Evolutionary conservation across 2,329 filamentous ascomycete genomes (phyloP).

Genomic region (Ascochyta fabae): DNA sequence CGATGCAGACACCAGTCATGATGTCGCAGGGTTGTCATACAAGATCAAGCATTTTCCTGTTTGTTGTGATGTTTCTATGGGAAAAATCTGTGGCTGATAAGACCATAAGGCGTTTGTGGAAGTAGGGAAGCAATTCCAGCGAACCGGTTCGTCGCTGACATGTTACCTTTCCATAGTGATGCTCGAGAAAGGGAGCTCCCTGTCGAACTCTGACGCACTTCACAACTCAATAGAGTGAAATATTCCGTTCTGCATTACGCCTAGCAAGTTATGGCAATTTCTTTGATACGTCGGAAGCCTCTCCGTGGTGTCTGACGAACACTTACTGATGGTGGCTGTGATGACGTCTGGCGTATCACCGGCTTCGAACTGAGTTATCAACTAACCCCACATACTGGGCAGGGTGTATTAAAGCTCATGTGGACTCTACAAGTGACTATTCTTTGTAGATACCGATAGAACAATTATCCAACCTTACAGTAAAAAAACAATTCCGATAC

Average conservation of each 20-base stretch:
- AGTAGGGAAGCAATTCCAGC: too few relatives aligned
- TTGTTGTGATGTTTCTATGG: too few relatives aligned
- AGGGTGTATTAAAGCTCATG: neutral
- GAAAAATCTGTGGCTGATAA: too few relatives aligned
- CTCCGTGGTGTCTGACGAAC: neutral
- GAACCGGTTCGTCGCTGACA: too few relatives aligned
- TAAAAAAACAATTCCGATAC: neutral
- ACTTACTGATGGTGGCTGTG: neutral
- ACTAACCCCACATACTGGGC: neutral
- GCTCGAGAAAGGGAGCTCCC: neutral
- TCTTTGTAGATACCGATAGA: neutral
- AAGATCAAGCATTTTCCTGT: neutral
- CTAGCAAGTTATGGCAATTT: neutral
- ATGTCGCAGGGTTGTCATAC: neutral
- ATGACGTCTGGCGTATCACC: slow-evolving; percentile 5
- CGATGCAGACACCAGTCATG: neutral
- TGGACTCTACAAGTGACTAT: neutral
- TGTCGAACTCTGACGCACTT: neutral
- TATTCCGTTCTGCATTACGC: neutral
- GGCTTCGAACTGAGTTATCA: neutral
- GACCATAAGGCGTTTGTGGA: too few relatives aligned
- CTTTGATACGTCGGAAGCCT: slow-evolving; percentile 4
- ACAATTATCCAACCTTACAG: neutral
- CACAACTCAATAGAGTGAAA: too few relatives aligned
- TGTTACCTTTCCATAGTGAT: neutral